phyloP scores from a whole-genome alignment of 1,139 yeast species.

The Debaryomyces subglobosus region DNA sequence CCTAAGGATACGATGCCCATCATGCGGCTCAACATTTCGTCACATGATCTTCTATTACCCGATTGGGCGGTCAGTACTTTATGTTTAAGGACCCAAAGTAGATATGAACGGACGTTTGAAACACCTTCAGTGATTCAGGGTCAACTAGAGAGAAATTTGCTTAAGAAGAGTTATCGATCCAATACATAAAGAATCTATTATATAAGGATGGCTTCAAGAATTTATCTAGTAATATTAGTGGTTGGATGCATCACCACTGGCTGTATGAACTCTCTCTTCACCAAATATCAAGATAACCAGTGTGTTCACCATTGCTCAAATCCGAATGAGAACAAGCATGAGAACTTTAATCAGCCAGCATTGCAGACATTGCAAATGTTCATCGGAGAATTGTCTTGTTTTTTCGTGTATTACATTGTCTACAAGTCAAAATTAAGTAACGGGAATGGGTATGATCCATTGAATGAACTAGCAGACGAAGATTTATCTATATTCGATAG shows the following conservation, averaged over 20 bases:
- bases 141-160: background rate
- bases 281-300: slow-evolving; percentile 79
- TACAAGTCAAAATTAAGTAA: slow-evolving; percentile 24
- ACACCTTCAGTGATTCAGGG: background rate
- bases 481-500: slow-evolving; percentile 25
- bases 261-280: slow-evolving; percentile 75
- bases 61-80: background rate
- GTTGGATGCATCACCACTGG: slow-evolving; percentile 38
- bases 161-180: too few species aligned
- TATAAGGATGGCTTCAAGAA: slow-evolving; percentile 1
- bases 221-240: slow-evolving; percentile 3
- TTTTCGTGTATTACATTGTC: slow-evolving; percentile 46
- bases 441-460: slow-evolving; percentile 21
- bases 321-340: slow-evolving; percentile 41
- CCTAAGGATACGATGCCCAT: slow-evolving; percentile 31
- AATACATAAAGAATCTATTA: background rate
- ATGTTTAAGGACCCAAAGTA: background rate
- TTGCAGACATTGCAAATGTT: slow-evolving; percentile 84
- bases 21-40: slow-evolving; percentile 38
- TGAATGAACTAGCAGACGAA: slow-evolving; percentile 18
- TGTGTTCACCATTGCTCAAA: slow-evolving; percentile 62
- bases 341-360: slow-evolving; percentile 74
- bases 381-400: slow-evolving; percentile 63
- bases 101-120: background rate
- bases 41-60: background rate